Conservation (phyloP, 306 rosid species). For the Datisca glomerata region DNA sequence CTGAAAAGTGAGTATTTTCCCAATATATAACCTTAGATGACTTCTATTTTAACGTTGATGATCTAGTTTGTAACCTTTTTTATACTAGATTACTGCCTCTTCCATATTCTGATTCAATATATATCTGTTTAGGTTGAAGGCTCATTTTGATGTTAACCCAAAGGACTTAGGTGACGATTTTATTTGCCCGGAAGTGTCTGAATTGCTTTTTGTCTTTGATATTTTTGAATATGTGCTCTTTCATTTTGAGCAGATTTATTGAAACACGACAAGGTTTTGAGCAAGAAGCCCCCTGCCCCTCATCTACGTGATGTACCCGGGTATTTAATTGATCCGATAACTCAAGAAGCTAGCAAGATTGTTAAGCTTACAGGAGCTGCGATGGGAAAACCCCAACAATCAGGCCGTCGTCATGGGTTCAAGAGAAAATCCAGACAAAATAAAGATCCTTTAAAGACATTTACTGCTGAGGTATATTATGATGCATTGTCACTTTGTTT, state of each 20-base stretch:
- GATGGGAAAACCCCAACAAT: conserved; percentile 42
- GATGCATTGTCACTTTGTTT: not conserved
- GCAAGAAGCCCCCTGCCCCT: conserved; percentile 81
- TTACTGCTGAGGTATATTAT: conserved; percentile 32
- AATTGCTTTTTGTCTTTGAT: not conserved
- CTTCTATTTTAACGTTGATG: conserved; percentile 1
- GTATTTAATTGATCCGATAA: conserved; percentile 59
- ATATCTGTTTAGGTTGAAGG: conserved; percentile 42
- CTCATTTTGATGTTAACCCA: conserved; percentile 66
- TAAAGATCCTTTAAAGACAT: conserved; percentile 49
- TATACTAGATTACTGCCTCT: not conserved
- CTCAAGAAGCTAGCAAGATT: conserved; percentile 69
- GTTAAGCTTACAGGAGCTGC: conserved; percentile 70
- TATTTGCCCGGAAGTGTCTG: conserved; percentile 9
- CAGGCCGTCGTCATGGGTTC: conserved; percentile 21
- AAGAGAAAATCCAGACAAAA: conserved; percentile 38
- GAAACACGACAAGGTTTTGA: conserved; percentile 85
- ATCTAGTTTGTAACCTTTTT: conserved; percentile 2
- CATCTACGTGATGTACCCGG: conserved; percentile 80
- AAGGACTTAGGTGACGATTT: conserved; percentile 51
- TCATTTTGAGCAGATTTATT: conserved; percentile 50
- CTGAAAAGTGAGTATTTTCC: conserved; percentile 62
- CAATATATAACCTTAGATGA: not conserved
- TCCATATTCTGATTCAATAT: conserved; percentile 7
- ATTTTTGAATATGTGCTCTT: conserved; percentile 3